These are phyloP conservation scores for Trichoderma pleuroti DNA, from an alignment of 2,329 filamentous ascomycete species.

Conservation along the genomic window DNA sequence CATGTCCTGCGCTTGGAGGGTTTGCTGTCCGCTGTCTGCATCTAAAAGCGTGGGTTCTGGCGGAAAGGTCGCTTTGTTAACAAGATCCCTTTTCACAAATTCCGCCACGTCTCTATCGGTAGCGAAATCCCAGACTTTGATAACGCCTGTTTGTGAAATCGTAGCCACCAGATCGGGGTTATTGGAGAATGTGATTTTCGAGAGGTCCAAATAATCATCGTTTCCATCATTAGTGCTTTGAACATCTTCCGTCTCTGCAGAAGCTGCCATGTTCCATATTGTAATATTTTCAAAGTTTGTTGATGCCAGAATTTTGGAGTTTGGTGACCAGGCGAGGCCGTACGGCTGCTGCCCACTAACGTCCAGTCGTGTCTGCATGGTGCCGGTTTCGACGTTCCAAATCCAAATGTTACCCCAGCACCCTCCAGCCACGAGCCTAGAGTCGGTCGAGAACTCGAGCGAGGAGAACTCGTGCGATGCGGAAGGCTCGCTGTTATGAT, in stretches of 20 bases:
- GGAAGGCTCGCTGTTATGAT: neutral
- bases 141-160: neutral
- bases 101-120: neutral
- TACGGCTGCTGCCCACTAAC: neutral
- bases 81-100: neutral
- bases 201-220: neutral
- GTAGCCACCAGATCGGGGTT: neutral
- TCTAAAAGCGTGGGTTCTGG: neutral
- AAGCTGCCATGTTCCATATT: neutral
- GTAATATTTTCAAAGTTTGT: neutral
- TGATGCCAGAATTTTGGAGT: neutral
- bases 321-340: neutral
- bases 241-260: neutral
- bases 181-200: neutral
- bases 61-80: neutral
- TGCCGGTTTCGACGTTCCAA: neutral
- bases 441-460: neutral
- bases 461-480: neutral
- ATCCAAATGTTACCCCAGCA: neutral
- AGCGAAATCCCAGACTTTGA: neutral
- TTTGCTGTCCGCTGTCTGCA: neutral
- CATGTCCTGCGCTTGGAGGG: neutral
- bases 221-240: neutral
- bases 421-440: neutral
- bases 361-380: neutral